A percentile compares a stretch with the other conserved stretches of the same genome.
phyloP scores from a whole-genome alignment of 192 early-diverging fungal species.

The Chytriomyces hyalinus region DNA sequence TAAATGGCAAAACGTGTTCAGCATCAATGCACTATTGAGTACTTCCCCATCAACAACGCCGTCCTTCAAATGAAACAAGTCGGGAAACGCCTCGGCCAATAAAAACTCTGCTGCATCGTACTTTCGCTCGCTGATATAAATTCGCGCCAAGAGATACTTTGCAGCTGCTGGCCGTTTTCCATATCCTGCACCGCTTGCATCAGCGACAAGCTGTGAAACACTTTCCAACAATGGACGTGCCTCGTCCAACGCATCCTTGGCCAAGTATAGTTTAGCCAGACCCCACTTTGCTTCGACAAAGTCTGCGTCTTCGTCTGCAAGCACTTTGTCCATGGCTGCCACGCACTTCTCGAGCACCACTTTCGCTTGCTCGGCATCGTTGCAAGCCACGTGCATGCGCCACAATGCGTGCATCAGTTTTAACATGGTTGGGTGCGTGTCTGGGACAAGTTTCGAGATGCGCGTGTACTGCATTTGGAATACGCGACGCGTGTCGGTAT shows the following conservation, averaged over 20 bases:
- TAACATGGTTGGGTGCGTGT: not conserved
- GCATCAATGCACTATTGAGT: not conserved
- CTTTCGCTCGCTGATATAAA: not conserved
- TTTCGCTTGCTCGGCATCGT: not conserved
- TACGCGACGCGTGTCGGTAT: not conserved
- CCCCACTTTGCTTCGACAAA: not conserved
- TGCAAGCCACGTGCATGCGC: not conserved
- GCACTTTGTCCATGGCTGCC: not conserved
- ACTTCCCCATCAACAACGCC: constrained; percentile 2
- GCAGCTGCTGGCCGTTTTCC: not conserved
- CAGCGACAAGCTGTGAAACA: not conserved
- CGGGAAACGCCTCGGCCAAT: not conserved
- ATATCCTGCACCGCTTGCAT: not conserved
- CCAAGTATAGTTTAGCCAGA: not conserved
- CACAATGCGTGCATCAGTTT: not conserved
- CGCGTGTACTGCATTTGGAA: not conserved
- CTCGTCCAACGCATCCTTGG: not conserved
- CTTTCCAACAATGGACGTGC: not conserved
- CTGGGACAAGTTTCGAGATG: not conserved
- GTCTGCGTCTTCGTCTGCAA: not conserved
- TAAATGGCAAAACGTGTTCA: not conserved
- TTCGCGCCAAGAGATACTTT: not conserved
- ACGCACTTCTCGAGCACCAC: not conserved
- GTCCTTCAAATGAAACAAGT: not conserved
- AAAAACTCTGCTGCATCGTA: constrained; percentile 2